These are phyloP conservation scores for Podila clonocystis DNA, from an alignment of 192 early-diverging fungal species.

Conservation along the genomic window DNA sequence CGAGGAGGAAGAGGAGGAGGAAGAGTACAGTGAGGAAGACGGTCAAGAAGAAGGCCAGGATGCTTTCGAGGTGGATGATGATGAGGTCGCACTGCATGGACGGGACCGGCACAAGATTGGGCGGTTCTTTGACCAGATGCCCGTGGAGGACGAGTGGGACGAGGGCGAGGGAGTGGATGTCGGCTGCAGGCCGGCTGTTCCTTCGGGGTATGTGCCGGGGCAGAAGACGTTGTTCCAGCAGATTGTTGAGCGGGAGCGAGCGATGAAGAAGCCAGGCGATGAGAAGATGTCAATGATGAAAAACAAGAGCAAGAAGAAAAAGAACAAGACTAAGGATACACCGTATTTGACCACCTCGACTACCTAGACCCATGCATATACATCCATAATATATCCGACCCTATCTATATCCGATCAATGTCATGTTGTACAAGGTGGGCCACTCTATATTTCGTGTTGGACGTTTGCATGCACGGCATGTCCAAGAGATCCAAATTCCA, in stretches of 20 bases:
- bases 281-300: neutral
- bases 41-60: neutral
- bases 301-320: conserved; percentile 5
- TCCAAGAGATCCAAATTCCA: too few relatives aligned
- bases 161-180: conserved; percentile 40
- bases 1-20: conserved; percentile 9
- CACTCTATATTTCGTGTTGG: too few relatives aligned
- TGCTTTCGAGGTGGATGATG: conserved; percentile 12
- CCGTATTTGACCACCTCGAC: too few relatives aligned
- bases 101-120: conserved; percentile 45
- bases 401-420: too few relatives aligned
- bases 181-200: conserved; percentile 14
- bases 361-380: too few relatives aligned
- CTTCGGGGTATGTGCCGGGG: neutral
- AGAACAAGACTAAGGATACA: neutral
- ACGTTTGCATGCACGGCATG: too few relatives aligned
- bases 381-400: too few relatives aligned
- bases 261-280: conserved; percentile 13
- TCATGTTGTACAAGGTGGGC: too few relatives aligned
- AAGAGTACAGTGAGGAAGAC: neutral
- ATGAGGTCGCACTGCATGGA: conserved; percentile 36
- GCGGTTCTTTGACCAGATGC: conserved; percentile 33
- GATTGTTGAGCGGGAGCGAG: conserved; percentile 30
- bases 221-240: conserved; percentile 42
- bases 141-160: conserved; percentile 29